These are phyloP conservation scores for Gymnopus androsaceus DNA, from an alignment of 1,284 basidiomycete genomes.

Conservation along the genomic window DNA sequence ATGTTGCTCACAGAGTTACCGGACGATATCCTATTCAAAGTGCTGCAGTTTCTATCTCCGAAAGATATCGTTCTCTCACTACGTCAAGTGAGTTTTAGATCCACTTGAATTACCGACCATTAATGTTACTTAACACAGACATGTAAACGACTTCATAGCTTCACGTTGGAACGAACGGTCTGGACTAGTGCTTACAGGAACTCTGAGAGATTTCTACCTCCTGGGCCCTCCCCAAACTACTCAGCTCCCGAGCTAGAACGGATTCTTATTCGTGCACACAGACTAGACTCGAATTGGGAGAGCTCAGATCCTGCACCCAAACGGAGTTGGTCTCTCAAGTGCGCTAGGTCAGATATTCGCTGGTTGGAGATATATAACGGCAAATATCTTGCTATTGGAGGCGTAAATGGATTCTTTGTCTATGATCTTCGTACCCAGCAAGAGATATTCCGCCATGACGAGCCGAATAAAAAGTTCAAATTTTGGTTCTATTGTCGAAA, in stretches of 20 bases:
- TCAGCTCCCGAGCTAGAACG: constrained; percentile 2
- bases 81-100: not conserved
- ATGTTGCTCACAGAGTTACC: not conserved
- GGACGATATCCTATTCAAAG: not conserved
- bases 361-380: not conserved
- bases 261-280: constrained; percentile 5
- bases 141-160: constrained; percentile 1
- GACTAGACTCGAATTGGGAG: constrained; percentile 1
- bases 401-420: not conserved
- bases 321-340: not conserved
- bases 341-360: not conserved
- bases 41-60: not conserved
- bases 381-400: constrained; percentile 3
- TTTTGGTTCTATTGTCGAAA: not conserved
- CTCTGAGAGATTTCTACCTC: not conserved
- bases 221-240: not conserved
- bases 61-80: not conserved
- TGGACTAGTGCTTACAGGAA: constrained; percentile 8
- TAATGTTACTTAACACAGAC: not conserved
- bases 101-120: not conserved
- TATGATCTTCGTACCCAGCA: constrained; percentile 1
- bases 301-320: not conserved
- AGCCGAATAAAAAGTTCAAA: not conserved
- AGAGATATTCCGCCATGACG: not conserved
- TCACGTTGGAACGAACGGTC: constrained; percentile 11